A percentile compares a stretch with the other conserved stretches of the same genome.
phyloP scores from a whole-genome alignment of 179 eudicot genomes.

The Amaranthus tricolor region DNA sequence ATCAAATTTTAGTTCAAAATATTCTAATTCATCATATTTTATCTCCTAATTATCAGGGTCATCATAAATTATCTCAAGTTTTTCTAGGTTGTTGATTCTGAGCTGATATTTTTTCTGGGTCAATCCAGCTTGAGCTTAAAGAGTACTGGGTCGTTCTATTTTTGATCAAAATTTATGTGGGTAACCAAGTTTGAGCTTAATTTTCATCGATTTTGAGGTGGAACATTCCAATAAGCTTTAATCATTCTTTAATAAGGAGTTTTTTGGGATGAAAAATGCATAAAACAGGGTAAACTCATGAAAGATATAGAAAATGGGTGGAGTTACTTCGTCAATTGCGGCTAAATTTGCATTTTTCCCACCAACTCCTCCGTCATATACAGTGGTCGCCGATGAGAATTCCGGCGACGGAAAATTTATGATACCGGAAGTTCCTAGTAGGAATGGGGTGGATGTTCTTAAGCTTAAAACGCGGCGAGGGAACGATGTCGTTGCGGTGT shows the following conservation, averaged over 20 bases:
- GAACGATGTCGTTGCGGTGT: constrained; percentile 72
- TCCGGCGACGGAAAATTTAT: constrained; percentile 37
- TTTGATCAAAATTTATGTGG: constrained; percentile 3
- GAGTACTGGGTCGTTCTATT: constrained; percentile 6
- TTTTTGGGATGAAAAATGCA: constrained; percentile 1
- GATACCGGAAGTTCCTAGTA: constrained; percentile 73
- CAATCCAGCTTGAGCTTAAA: background rate
- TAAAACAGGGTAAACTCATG: constrained; percentile 36
- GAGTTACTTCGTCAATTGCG: constrained; percentile 92
- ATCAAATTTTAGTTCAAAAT: background rate
- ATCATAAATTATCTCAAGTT: background rate
- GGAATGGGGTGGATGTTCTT: constrained; percentile 67
- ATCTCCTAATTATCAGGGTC: constrained; percentile 3
- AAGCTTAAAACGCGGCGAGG: constrained; percentile 75
- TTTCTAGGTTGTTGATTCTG: constrained; percentile 20
- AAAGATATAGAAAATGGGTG: constrained; percentile 59
- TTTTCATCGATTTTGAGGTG: background rate
- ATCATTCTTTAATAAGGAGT: background rate
- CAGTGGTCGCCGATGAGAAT: constrained; percentile 55
- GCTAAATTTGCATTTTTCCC: constrained; percentile 98
- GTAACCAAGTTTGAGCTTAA: constrained; percentile 4
- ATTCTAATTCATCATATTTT: background rate
- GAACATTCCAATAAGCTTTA: background rate
- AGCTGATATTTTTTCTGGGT: constrained; percentile 17
- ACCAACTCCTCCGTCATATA: constrained; percentile 89